Evolutionary conservation across 1,284 basidiomycete species (phyloP), one percentile per base, ranked within the genome.

Genomic region (Cryptococcus jaspeensis): DNA sequence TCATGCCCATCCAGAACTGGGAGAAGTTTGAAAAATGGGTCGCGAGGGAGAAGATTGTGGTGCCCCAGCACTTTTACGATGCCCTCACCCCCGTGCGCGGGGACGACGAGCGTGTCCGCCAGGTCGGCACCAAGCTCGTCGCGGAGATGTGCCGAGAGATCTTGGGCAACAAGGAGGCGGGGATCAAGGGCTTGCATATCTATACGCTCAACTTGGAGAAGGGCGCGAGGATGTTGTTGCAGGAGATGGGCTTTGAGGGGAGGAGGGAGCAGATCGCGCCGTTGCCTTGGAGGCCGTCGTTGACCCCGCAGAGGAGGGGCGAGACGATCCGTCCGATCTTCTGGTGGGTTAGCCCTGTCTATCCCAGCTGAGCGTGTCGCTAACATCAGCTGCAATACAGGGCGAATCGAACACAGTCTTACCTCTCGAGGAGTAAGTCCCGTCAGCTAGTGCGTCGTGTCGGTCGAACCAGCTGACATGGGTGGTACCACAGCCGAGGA

Each of bases 191-290:
- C 5, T 79, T 97, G 61, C 95, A 99, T 76, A 90, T 99, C 72
- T 99, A 98, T 79, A 99, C 95, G 56, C 89, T 99, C 85, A 99
- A 99, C 75, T 80, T 99, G 50, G 96, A 98, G 78, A 96, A 89
- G 78, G 95, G 89, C 20, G 92, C 93, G 12, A 89, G 90, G 67
- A 88, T 94, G 85, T 81, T 99, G 32, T 82, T 99, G 37, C 87
- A 94, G 75, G 89, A 92, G 73, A 80, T 97, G 50, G 87, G 87
- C 67, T 81, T 94, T 52, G 89, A 92, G 52, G 88, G 90, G 9
- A 84, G 89, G 47, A 82, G 92, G 20, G 90, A 94, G 76, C 88
- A 87, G 23, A 83, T 93, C 72, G 91, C 90, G 65, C 92, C 92
- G 39, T 79, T 96, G 23, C 92, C 92, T 1, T 95, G 92, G 92